Percentiles rank a stretch among this genome's conserved stretches.
Conservation (phyloP, 1,284 basidiomycete genomes). For the Ustilago cynodontis region DNA sequence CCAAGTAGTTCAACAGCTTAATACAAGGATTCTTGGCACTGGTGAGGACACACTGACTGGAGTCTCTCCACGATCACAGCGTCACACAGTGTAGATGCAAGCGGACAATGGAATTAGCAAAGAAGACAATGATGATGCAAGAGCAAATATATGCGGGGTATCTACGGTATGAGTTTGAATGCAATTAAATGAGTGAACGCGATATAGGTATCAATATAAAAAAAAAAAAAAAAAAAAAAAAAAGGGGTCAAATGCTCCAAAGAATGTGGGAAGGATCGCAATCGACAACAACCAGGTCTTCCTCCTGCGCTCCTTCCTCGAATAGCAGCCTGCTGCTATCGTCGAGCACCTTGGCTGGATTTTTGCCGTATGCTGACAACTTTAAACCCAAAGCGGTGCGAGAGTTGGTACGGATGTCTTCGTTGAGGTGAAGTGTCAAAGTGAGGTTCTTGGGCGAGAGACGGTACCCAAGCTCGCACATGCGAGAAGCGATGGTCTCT, state of each 20-base stretch:
- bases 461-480: slow-evolving; percentile 30
- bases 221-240: not conserved
- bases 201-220: not conserved
- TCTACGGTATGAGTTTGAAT: slow-evolving; percentile 2
- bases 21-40: too few relatives aligned
- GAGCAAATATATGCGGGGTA: not conserved
- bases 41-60: too few relatives aligned
- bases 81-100: too few relatives aligned
- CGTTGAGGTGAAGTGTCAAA: slow-evolving; percentile 23
- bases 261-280: slow-evolving; percentile 36
- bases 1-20: too few relatives aligned
- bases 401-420: slow-evolving; percentile 9
- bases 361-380: slow-evolving; percentile 15
- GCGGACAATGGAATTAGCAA: too few relatives aligned
- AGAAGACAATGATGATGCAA: not conserved
- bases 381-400: slow-evolving; percentile 24
- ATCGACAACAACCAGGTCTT: slow-evolving; percentile 36
- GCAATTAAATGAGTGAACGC: not conserved
- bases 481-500: slow-evolving; percentile 27
- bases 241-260: slow-evolving; percentile 25
- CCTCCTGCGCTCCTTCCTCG: slow-evolving; percentile 44
- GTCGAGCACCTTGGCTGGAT: slow-evolving; percentile 28
- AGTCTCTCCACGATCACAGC: too few relatives aligned
- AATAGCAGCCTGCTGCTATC: slow-evolving; percentile 34
- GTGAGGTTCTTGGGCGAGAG: slow-evolving; percentile 34